Base-by-base conservation (phyloP, 768 basidiomycete genomes). In the Lactarius sanguifluus region DNA sequence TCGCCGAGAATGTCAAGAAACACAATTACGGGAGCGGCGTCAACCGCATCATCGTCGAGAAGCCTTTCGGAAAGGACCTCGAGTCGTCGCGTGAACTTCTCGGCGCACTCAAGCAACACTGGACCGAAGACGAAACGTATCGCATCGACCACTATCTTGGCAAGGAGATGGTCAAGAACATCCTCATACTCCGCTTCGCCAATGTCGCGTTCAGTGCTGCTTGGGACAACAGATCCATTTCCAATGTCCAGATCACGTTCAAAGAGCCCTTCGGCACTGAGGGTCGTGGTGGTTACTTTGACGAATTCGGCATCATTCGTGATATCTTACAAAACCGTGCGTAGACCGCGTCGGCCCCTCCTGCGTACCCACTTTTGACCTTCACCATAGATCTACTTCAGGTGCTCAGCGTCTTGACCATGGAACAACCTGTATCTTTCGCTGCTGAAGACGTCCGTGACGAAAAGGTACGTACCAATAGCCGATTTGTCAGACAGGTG, bases 271-370 rank as follows among this genome's bases (percentile, higher is more conserved):
- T 98, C 75, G 96, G 96, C 23, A 99, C 96, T 57, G 97, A 99
- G 76, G 96, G 96, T n/a, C 92, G 96, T 71, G 96, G 96, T n/a
- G 96, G 97, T 20, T 99, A 99, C 84, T 99, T 99, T 80, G 96
- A 99, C 77, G 96, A 98, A 79, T 99, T 98, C 78, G 97, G 97
- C 63, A 98, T 99, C 77, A 96, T 99, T 77, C 90, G 96, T 75
- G 96, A 99, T 77, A 83, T 99, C 66, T 81, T 96, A 75, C 96
- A 99, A 81, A 99, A 99, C 79, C 96, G 96, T 97, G 77, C 79
- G 96, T 85, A 30, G 57, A 57, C 41, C 15, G 38, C 40, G 63
- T 56, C 57, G 25, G 59, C 32, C 38, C 15, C 38, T 40, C 38
- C 38, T 40, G 38, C 38, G 3, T 47, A 52, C 45, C 52, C 28